phyloP scores from a whole-genome alignment of 2,329 filamentous ascomycete genomes.

The Cadophora malorum region DNA sequence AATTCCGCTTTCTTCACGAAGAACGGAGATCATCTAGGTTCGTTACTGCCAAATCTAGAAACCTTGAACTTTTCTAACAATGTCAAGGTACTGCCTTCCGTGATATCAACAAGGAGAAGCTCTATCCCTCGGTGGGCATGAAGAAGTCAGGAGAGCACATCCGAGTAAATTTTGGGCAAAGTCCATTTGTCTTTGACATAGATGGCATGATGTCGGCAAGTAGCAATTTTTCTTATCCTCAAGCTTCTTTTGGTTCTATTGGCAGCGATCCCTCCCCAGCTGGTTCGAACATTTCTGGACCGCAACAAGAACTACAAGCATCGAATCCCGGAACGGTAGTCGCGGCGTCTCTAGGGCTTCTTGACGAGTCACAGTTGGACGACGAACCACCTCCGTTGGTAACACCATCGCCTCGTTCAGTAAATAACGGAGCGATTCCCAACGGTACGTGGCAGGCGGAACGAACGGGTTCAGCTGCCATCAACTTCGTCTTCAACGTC shows the following conservation, averaged over 20 bases:
- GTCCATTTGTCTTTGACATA: constrained; percentile 89
- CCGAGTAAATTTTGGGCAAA: constrained; percentile 71
- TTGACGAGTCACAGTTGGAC: background rate
- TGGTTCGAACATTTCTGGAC: background rate
- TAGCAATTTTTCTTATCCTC: constrained; percentile 35
- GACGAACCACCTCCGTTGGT: constrained; percentile 9
- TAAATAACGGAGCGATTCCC: background rate
- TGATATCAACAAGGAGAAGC: constrained; percentile 62
- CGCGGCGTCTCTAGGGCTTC: background rate
- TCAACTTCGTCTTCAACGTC: background rate
- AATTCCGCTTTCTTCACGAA: constrained; percentile 73
- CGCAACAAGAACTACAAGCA: background rate
- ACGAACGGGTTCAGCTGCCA: background rate
- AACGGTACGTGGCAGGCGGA: background rate
- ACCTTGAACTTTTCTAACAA: constrained; percentile 1
- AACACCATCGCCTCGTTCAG: background rate
- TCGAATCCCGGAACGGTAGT: too few species aligned
- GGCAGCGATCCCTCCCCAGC: background rate
- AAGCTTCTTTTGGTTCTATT: constrained; percentile 6
- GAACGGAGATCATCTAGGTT: constrained; percentile 65
- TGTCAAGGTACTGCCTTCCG: constrained; percentile 72
- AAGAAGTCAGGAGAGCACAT: constrained; percentile 69
- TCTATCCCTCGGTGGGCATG: constrained; percentile 73
- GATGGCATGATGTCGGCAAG: constrained; percentile 81
- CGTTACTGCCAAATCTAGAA: constrained; percentile 36